Conservation (phyloP, 192 early-diverging fungal genomes). For the Jimgerdemannia flammicorona region DNA sequence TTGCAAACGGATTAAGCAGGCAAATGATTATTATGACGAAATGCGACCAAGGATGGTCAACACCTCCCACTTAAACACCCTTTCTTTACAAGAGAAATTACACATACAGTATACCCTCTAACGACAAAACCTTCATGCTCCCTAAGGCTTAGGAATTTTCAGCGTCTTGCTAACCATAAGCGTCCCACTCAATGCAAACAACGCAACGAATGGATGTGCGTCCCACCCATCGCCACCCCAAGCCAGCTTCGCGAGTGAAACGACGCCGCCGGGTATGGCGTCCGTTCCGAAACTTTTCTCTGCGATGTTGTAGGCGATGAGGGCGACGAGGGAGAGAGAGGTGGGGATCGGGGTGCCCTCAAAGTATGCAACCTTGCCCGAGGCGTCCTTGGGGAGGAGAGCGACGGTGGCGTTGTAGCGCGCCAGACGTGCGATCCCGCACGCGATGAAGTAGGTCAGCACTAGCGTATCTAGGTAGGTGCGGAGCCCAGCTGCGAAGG, state of each 20-base stretch:
- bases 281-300: conserved; percentile 10
- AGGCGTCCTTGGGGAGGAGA: conserved; percentile 64
- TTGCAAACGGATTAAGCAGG: too few relatives aligned
- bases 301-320: conserved; percentile 60
- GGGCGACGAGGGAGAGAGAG: conserved; percentile 60
- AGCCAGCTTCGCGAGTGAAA: too few relatives aligned
- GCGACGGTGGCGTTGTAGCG: conserved; percentile 89
- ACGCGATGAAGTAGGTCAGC: conserved; percentile 82
- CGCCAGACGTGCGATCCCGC: conserved; percentile 81
- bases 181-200: conserved; percentile 77
- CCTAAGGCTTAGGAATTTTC: conserved; percentile 69
- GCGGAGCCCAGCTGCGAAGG: conserved; percentile 82
- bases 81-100: too few relatives aligned
- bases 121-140: too few relatives aligned
- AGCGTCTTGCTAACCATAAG: conserved; percentile 77
- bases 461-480: conserved; percentile 73
- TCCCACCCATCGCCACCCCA: conserved; percentile 47
- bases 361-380: conserved; percentile 79
- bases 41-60: too few relatives aligned
- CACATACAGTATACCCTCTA: too few relatives aligned
- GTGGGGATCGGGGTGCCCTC: conserved; percentile 92
- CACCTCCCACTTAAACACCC: too few relatives aligned
- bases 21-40: too few relatives aligned
- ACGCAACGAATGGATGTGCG: conserved; percentile 75
- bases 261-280: conserved; percentile 3